Evolutionary conservation across 192 early-diverging fungal species (phyloP).

Genomic region (Podila minutissima): DNA sequence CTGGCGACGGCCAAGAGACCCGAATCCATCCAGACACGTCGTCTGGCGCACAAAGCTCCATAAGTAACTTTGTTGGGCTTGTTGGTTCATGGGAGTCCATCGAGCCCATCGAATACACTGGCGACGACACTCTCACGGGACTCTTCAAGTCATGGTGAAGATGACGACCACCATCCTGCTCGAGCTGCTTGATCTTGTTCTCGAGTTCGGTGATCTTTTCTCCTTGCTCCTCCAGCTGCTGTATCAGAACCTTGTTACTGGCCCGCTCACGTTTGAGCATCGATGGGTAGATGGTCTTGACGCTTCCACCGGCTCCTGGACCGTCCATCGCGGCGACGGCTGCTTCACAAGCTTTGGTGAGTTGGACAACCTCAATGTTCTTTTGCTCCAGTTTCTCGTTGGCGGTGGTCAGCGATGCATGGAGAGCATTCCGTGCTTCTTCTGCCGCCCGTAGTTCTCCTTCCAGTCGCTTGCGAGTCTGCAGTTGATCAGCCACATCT

Average conservation of each 20-base stretch:
- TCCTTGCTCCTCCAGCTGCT: constrained; percentile 48
- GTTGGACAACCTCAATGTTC: constrained; percentile 25
- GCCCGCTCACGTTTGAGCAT: constrained; percentile 48
- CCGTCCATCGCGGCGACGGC: constrained; percentile 43
- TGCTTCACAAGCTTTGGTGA: constrained; percentile 38
- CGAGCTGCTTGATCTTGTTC: constrained; percentile 31
- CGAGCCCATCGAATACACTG: constrained; percentile 22
- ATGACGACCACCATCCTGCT: constrained; percentile 42
- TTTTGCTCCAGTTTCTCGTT: constrained; percentile 29
- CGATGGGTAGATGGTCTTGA: constrained; percentile 42
- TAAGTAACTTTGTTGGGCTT: constrained; percentile 43
- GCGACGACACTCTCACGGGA: constrained; percentile 33
- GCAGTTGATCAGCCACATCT: constrained; percentile 35
- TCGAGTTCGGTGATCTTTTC: constrained; percentile 49
- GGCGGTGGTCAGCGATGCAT: constrained; percentile 8
- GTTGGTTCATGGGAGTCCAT: constrained; percentile 4
- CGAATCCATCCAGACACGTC: constrained; percentile 48
- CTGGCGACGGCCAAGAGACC: constrained; percentile 33
- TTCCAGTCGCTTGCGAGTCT: constrained; percentile 32
- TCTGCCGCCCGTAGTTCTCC: constrained; percentile 16
- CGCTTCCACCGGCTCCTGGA: constrained; percentile 18
- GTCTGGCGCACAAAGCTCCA: constrained; percentile 34
- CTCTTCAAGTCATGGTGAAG: constrained; percentile 14
- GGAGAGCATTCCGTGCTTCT: constrained; percentile 11
- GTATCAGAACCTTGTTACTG: constrained; percentile 45